Base-by-base conservation (phyloP, 768 basidiomycete species). In the Lepiota subincarnata region DNA sequence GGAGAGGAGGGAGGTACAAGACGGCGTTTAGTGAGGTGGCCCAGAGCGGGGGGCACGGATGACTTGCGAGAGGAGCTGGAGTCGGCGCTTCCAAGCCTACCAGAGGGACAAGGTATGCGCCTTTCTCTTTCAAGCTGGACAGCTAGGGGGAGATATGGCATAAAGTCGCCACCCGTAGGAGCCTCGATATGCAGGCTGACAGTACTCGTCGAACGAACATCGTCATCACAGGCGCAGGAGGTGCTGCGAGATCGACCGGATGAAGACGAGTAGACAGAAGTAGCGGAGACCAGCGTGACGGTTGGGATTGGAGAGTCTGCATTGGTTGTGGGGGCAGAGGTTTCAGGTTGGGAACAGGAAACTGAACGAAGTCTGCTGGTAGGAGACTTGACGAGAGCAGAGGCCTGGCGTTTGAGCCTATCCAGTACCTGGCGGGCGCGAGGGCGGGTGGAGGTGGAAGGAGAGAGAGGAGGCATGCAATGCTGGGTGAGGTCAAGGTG, bases 341-440 rank as follows among this genome's bases (percentile, higher is more conserved):
- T n/a, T 6, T 14, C 24, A 10, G 24, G 12, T 40, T 46, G 34
- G 22, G 52, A 38, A 36, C 52, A 53, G n/a, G 52, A 53, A 6
- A 38, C 44, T 12, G 52, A 46, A 16, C 52, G 52, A 18, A 31
- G 24, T 13, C 52, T 34, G 12, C 12, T 46, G 13, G 43, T 31
- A 4, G 52, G 52, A 5, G 51, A 37, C 19, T 54, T 57, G 16
- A 57, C 57, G 18, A 57, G 36, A 5, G 57, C 57, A 24, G 57
- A 54, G 31, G 57, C 57, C 43, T 54, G 57, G n/a, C 46, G 53
- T 37, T 54, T 57, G 35, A 57, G 38, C 36, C 46, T 50, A 16
- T 45, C 37, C n/a, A 53, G n/a, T 22, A 53, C 52, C 52, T 53
- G 43, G 16, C 52, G 44, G 2, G 52, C 38, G 6, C 43, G 35